Base-by-base conservation (phyloP, 2,329 filamentous ascomycete genomes). In the Diplodia mutila region DNA sequence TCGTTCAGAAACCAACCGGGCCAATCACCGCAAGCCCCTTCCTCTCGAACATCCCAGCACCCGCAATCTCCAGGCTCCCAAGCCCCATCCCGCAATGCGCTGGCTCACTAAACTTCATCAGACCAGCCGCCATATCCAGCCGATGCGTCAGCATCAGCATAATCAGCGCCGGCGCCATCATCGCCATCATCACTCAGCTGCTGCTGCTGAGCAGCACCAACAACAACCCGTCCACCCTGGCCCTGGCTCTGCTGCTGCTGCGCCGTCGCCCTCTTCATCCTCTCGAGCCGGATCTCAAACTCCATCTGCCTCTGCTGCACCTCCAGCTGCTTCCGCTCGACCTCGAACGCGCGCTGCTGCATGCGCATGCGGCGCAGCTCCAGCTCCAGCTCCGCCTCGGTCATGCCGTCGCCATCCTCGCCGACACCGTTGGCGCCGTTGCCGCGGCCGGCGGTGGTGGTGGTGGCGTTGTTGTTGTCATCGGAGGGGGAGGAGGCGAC, bases 291-390 rank as follows among this genome's bases (percentile, higher is more conserved):
- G 5, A 42, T 25, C 23, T 14, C 2, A 18, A n/a, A 64, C 12
- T 53, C 48, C 61, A 53, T 25, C 61, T 37, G 18, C 61, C 23
- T 25, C 46, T 39, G n/a, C 12, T 29, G 18, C 49, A 37, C 25
- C 61, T 65, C 61, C 14, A 65, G 25, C 61, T 42, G 48, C 49
- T 23, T 51, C 49, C 27, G 11, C 29, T 64, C 8, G 3, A 64
- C 7, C 29, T 64, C 29, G 14, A 52, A 42, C 23, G 29, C 46
- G 29, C 48, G 48, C 61, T 53, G 12, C 16, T 65, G 61, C 48
- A 54, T 3, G 23, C 29, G 21, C 48, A 65, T 42, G 23, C 51
- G 48, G 3, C 51, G 32, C 9, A 53, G 21, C 61, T 39, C 32
- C n/a, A 65, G 4, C 49, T 49, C 11, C 21, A 65, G 32, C 34